Base-by-base conservation (phyloP, 495 filamentous ascomycete species). In the Parathielavia appendiculata region DNA sequence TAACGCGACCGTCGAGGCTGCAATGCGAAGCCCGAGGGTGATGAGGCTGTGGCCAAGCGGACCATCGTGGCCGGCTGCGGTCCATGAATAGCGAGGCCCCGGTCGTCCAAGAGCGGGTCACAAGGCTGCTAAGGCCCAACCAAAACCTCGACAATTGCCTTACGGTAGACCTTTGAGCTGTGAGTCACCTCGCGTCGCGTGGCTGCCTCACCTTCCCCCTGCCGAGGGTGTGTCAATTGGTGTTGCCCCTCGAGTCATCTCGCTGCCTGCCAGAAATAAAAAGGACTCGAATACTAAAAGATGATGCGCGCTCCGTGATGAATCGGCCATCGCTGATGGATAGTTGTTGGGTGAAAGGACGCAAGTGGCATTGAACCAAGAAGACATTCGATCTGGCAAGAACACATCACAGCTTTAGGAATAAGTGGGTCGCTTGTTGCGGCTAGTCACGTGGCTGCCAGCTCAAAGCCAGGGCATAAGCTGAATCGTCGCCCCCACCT, bases 61-160 rank as follows among this genome's bases (percentile, higher is more conserved):
- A 22, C 36, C 54, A 8, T 9, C 4, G 19, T 53, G 23, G 32
- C 32, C 49, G 32, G 39, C 20, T 9, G 56, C 38, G 35, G 16
- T 39, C 30, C 46, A 26, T 23, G 45, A 26, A 1, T 52, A 41
- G 38, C 30, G 23, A 53, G 56, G 48, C 56, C n/a, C 17, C 22
- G 19, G 22, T 13, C 13, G 35, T 49, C 34, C 34, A 5, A 34
- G 39, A 32, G 30, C 17, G 4, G 13, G 17, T 39, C 13, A 32
- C 57, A 59, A 53, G 57, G 57, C 57, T 59, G 49, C 51, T 39
- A 22, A 35, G 19, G 49, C 40, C 40, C 52, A 46, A 14, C 51
- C 48, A 40, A 54, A 47, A 40, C 57, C 50, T 54, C 23, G 49
- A 10, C 17, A 17, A n/a, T 4, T 43, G 12, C 13, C 8, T 16